Conservation (phyloP, 306 rosid genomes). For the Trichosanthes cucumerina region DNA sequence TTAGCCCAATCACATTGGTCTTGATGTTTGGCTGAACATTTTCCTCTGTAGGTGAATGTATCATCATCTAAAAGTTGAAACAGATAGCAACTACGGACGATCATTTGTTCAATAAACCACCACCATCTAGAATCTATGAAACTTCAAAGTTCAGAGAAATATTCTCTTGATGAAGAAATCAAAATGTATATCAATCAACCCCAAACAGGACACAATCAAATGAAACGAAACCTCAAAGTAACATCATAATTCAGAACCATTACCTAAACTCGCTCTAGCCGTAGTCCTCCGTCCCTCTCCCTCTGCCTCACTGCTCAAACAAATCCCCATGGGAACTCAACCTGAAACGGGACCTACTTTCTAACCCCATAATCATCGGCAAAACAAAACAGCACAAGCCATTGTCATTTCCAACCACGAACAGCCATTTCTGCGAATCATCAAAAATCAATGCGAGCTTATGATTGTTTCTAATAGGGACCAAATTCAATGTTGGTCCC, state of each 20-base stretch:
- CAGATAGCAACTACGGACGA: neutral
- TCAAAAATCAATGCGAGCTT: neutral
- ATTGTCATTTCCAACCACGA: neutral
- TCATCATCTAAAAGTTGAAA: neutral
- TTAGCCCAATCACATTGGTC: neutral
- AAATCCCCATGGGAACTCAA: constrained; percentile 1
- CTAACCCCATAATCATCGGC: neutral
- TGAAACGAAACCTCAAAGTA: neutral
- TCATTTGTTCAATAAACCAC: neutral
- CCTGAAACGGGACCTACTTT: neutral
- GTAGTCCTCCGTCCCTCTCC: neutral
- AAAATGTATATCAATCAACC: neutral
- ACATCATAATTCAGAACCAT: neutral
- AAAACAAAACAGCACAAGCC: neutral
- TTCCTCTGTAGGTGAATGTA: neutral
- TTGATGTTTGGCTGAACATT: neutral
- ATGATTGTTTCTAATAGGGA: neutral
- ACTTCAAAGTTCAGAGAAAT: neutral
- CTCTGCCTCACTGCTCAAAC: neutral
- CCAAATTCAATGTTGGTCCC: neutral
- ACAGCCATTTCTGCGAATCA: neutral
- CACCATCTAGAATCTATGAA: neutral
- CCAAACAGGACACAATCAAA: neutral
- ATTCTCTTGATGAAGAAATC: neutral
- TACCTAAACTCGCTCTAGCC: neutral